Conservation (phyloP, 177 flowering plant genomes). For the Vitis hybrid region DNA sequence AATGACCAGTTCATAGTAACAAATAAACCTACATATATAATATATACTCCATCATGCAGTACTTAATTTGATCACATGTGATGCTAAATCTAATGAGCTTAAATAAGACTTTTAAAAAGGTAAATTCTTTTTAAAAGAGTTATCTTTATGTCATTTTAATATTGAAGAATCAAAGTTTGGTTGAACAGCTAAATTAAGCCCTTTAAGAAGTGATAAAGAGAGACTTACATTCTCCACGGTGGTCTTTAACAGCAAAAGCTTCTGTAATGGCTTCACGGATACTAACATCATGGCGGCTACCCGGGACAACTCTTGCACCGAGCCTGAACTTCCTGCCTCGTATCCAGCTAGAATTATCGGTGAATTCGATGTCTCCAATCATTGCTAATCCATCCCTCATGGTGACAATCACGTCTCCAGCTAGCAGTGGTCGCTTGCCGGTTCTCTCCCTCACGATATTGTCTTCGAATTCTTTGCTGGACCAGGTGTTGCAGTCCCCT, state of each 20-base stretch:
- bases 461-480: constrained; percentile 43
- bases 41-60: too few relatives aligned
- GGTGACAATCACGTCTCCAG: constrained; percentile 53
- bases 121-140: too few relatives aligned
- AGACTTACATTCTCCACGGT: constrained; percentile 83
- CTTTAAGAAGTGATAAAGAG: too few relatives aligned
- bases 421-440: constrained; percentile 67
- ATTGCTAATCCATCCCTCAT: constrained; percentile 46
- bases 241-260: constrained; percentile 70
- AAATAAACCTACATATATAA: too few relatives aligned
- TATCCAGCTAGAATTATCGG: constrained; percentile 90
- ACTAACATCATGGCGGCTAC: constrained; percentile 28
- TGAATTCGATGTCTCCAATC: constrained; percentile 59
- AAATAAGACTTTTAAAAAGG: too few relatives aligned
- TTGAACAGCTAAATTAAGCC: too few relatives aligned
- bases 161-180: too few relatives aligned
- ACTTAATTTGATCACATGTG: too few relatives aligned
- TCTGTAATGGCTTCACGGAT: constrained; percentile 67
- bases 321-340: constrained; percentile 64
- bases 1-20: too few relatives aligned
- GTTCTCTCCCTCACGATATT: constrained; percentile 55
- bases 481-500: constrained; percentile 43
- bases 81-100: too few relatives aligned
- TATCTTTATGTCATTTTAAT: too few relatives aligned
- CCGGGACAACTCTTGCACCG: constrained; percentile 56